Evolutionary conservation across 768 basidiomycete genomes (phyloP).

Genomic region (Collybia nuda): DNA sequence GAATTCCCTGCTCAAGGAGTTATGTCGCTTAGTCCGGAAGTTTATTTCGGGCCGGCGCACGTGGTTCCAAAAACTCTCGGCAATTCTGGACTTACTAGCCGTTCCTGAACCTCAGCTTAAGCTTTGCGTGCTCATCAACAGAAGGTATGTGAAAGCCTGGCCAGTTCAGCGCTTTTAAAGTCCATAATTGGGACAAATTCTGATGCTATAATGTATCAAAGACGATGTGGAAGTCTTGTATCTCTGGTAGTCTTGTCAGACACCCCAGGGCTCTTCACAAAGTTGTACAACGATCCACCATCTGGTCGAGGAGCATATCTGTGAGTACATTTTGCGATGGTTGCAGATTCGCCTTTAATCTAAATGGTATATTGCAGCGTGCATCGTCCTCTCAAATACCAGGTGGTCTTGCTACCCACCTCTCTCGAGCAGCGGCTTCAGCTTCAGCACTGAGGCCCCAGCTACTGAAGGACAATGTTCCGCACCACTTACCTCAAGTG

Average conservation of each 20-base stretch:
- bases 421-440: constrained; percentile 17
- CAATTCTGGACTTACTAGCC: too few species aligned
- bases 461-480: constrained; percentile 11
- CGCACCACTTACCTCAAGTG: constrained; percentile 22
- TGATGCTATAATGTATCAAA: too few species aligned
- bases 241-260: neutral
- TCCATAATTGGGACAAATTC: too few species aligned
- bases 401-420: constrained; percentile 8
- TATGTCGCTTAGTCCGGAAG: too few species aligned
- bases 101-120: too few species aligned
- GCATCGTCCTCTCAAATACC: neutral
- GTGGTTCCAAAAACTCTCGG: too few species aligned
- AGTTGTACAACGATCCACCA: neutral
- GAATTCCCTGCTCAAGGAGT: too few species aligned
- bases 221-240: constrained; percentile 5
- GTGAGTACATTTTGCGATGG: neutral
- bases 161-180: too few species aligned
- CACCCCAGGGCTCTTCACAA: neutral
- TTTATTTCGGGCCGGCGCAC: too few species aligned
- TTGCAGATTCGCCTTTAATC: neutral
- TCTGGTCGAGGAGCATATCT: neutral
- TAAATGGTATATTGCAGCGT: neutral
- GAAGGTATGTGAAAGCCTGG: too few species aligned
- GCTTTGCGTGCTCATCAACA: too few species aligned
- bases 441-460: constrained; percentile 17